These are phyloP conservation scores for Penicillium dipodomyicola DNA, from an alignment of 495 filamentous ascomycete species.

Conservation along the genomic window DNA sequence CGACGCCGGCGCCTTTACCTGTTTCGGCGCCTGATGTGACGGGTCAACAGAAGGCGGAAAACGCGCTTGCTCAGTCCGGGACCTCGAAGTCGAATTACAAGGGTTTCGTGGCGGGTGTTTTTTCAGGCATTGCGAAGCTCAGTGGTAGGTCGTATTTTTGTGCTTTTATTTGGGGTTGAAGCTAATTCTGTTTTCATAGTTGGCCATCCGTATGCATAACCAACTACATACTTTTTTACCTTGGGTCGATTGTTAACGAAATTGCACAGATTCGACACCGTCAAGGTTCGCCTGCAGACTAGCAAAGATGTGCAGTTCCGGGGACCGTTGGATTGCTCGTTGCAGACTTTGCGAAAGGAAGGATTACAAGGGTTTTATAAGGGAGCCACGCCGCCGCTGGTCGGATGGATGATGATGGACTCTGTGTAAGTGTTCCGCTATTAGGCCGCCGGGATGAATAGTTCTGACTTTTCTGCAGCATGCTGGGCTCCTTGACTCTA, in stretches of 20 bases:
- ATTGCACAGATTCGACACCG: constrained; percentile 72
- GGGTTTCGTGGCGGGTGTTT: constrained; percentile 91
- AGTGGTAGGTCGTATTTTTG: constrained; percentile 56
- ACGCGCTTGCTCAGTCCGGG: constrained; percentile 10
- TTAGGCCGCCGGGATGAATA: not conserved
- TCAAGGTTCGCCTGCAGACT: constrained; percentile 96
- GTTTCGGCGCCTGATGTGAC: constrained; percentile 17
- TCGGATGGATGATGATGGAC: constrained; percentile 99
- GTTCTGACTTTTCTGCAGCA: constrained; percentile 40
- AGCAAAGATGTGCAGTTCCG: constrained; percentile 70
- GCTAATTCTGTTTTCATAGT: constrained; percentile 40
- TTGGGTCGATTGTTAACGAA: not conserved
- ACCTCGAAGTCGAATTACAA: constrained; percentile 61
- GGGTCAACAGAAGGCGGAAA: constrained; percentile 13
- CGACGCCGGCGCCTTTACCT: constrained; percentile 26
- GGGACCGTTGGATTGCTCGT: constrained; percentile 82
- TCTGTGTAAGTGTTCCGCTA: constrained; percentile 54
- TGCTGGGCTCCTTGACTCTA: constrained; percentile 87
- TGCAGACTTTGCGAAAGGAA: constrained; percentile 77
- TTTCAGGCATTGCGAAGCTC: constrained; percentile 89
- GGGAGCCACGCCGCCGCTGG: constrained; percentile 79
- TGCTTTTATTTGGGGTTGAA: not conserved
- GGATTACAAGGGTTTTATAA: constrained; percentile 81
- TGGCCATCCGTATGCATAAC: constrained; percentile 60
- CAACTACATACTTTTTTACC: not conserved